Evolutionary conservation across 2,329 filamentous ascomycete genomes (phyloP).

Genomic region (Mariannaea sp.): DNA sequence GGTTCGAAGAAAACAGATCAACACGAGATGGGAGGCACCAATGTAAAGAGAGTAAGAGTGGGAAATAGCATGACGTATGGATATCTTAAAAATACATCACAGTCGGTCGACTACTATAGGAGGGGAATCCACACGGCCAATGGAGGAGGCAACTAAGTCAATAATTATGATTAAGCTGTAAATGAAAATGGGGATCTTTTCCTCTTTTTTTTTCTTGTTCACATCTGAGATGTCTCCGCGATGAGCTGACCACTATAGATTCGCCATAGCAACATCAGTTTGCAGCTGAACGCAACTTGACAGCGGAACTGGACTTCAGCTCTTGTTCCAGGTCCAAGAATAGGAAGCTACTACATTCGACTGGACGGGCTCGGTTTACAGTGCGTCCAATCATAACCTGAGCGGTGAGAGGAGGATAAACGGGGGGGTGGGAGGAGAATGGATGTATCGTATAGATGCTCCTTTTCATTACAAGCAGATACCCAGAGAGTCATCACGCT

Average conservation of each 20-base stretch:
- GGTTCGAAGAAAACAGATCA: slow-evolving; percentile 70
- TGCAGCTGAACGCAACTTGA: slow-evolving; percentile 11
- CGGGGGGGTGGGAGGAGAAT: too few species aligned
- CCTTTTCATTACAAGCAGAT: too few species aligned
- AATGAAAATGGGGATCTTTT: slow-evolving; percentile 28
- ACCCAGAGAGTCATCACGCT: too few species aligned
- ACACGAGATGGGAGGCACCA: slow-evolving; percentile 61
- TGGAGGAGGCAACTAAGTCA: slow-evolving; percentile 15
- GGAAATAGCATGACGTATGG: slow-evolving; percentile 25
- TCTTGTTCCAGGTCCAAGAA: too few species aligned
- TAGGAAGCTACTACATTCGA: too few species aligned
- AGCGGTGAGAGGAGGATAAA: too few species aligned
- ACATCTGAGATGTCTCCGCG: slow-evolving; percentile 4
- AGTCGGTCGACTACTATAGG: slow-evolving; percentile 6
- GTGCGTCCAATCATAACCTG: too few species aligned
- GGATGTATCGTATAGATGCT: too few species aligned
- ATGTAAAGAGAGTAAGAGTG: slow-evolving; percentile 32
- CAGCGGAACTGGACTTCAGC: slow-evolving; percentile 8
- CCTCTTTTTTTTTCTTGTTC: slow-evolving; percentile 21
- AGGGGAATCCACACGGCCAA: slow-evolving; percentile 17
- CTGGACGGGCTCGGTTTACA: too few species aligned
- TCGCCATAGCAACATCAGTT: too few species aligned
- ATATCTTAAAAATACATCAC: slow-evolving; percentile 24
- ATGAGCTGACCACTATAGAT: too few species aligned
- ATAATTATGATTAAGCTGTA: slow-evolving; percentile 28